phyloP scores from a whole-genome alignment of 768 basidiomycete genomes.

The Antrodiella citrinella region DNA sequence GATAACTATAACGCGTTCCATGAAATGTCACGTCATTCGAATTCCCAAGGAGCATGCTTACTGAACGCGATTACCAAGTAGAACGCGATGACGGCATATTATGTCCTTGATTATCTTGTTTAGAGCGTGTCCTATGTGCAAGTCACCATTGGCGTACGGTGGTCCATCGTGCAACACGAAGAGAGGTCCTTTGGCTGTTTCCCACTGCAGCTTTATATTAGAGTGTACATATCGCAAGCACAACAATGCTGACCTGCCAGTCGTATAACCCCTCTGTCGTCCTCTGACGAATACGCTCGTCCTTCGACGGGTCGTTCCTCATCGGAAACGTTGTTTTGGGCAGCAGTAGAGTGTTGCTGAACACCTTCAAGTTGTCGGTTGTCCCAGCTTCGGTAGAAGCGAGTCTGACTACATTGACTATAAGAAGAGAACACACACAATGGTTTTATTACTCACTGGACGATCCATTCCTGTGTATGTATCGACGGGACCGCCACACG shows the following conservation, averaged over 20 bases:
- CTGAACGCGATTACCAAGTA: conserved; percentile 74
- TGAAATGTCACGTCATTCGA: too few relatives aligned
- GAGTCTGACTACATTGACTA: not conserved
- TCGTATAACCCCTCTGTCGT: conserved; percentile 71
- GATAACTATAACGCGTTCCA: conserved; percentile 50
- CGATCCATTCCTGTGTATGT: not conserved
- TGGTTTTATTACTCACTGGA: too few relatives aligned
- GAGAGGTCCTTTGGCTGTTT: conserved; percentile 53
- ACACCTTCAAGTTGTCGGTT: conserved; percentile 32
- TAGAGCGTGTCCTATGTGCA: conserved; percentile 94
- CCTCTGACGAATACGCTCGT: conserved; percentile 50
- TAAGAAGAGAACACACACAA: not conserved
- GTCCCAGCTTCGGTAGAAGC: not conserved
- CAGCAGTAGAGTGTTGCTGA: conserved; percentile 60
- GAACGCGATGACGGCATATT: conserved; percentile 82
- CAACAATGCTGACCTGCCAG: conserved; percentile 53
- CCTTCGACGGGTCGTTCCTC: conserved; percentile 54
- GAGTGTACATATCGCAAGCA: too few relatives aligned
- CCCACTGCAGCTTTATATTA: too few relatives aligned
- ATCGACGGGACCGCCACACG: not conserved
- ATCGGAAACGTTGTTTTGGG: conserved; percentile 79
- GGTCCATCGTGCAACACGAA: conserved; percentile 95
- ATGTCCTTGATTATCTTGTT: conserved; percentile 98
- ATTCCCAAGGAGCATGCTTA: too few relatives aligned
- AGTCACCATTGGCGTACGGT: conserved; percentile 92